Percentiles rank a stretch among this genome's conserved stretches.
These are phyloP conservation scores for Arxiozyma telluris DNA, from an alignment of 1,139 yeast genomes.

Conservation along the genomic window DNA sequence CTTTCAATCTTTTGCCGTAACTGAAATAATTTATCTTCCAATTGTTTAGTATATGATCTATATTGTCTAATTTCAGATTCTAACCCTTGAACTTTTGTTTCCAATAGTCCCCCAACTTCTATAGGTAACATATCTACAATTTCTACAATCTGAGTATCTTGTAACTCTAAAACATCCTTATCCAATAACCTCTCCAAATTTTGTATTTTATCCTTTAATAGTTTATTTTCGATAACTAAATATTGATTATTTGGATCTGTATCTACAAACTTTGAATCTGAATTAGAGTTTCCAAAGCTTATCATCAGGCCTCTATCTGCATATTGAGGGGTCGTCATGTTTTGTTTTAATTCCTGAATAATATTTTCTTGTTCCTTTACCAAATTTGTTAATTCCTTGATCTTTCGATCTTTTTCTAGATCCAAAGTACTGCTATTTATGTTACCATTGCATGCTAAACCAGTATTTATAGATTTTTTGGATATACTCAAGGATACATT, in stretches of 20 bases:
- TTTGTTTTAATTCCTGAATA: constrained; percentile 11
- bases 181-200: constrained; percentile 28
- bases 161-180: constrained; percentile 17
- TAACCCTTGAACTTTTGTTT: constrained; percentile 22
- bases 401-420: constrained; percentile 37
- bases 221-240: constrained; percentile 19
- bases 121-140: constrained; percentile 24
- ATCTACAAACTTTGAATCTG: not conserved
- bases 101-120: constrained; percentile 23
- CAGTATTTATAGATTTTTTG: constrained; percentile 31
- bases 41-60: constrained; percentile 14
- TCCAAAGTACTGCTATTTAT: constrained; percentile 6
- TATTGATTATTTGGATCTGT: constrained; percentile 8
- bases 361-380: constrained; percentile 35
- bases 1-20: not conserved
- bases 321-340: constrained; percentile 4
- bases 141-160: constrained; percentile 21
- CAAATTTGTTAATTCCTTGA: constrained; percentile 37
- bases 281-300: not conserved
- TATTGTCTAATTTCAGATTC: constrained; percentile 22
- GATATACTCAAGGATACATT: constrained; percentile 66
- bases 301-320: not conserved
- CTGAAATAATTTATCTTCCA: constrained; percentile 15
- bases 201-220: constrained; percentile 31
- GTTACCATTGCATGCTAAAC: not conserved